A percentile compares a stretch with the other conserved stretches of the same genome.
Conservation (phyloP, 1,139 yeast genomes). For the Yamadazyma conglobata region DNA sequence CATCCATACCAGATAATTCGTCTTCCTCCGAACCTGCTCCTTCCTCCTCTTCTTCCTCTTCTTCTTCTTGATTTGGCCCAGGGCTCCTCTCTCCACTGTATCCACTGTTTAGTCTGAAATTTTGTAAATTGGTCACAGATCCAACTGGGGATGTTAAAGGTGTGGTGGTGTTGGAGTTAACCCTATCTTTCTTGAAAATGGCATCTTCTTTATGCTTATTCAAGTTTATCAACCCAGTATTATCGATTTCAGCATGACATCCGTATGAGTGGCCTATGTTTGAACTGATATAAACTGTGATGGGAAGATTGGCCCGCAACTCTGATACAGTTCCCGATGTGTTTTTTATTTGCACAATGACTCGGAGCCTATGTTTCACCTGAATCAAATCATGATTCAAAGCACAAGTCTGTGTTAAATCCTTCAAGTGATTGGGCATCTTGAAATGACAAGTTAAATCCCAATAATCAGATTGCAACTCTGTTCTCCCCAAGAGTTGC, state of each 20-base stretch:
- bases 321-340: conserved; percentile 66
- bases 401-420: conserved; percentile 57
- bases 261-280: conserved; percentile 49
- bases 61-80: not conserved
- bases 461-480: conserved; percentile 47
- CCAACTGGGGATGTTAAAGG: conserved; percentile 13
- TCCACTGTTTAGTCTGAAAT: not conserved
- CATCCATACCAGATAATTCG: conserved; percentile 27
- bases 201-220: conserved; percentile 31
- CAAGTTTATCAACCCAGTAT: conserved; percentile 45
- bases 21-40: conserved; percentile 29
- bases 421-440: conserved; percentile 50
- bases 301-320: conserved; percentile 64
- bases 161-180: conserved; percentile 7
- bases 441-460: conserved; percentile 44
- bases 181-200: conserved; percentile 29
- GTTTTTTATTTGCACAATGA: conserved; percentile 54
- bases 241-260: conserved; percentile 49
- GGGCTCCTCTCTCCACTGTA: not conserved
- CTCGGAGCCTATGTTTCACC: conserved; percentile 60
- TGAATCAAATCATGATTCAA: conserved; percentile 46
- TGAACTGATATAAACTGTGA: conserved; percentile 56
- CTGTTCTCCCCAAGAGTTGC: conserved; percentile 19
- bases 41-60: conserved; percentile 16
- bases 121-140: conserved; percentile 1